A percentile compares a stretch with the other conserved stretches of the same genome.
These are phyloP conservation scores for Boletus barrowsii DNA, from an alignment of 768 basidiomycete genomes.

Conservation along the genomic window DNA sequence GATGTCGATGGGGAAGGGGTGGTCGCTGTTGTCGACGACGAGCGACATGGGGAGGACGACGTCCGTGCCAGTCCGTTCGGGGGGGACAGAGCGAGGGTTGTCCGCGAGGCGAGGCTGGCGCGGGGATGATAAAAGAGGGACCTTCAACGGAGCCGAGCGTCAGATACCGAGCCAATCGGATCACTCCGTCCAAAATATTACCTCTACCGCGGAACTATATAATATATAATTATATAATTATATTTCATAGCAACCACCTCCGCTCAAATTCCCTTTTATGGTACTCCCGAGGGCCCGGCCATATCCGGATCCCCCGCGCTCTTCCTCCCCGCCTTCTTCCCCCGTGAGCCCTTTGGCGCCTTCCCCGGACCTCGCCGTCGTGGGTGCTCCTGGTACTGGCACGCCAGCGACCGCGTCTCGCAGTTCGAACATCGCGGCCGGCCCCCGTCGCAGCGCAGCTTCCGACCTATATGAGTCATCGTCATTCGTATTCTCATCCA, in stretches of 20 bases:
- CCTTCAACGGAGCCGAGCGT: constrained; percentile 43
- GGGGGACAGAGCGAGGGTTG: constrained; percentile 44
- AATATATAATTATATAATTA: constrained; percentile 24
- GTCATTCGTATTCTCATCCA: background rate
- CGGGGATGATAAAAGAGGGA: constrained; percentile 58
- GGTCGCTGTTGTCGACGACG: constrained; percentile 62
- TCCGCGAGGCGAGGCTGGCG: constrained; percentile 61
- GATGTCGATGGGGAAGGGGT: constrained; percentile 45
- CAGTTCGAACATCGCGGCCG: constrained; percentile 67
- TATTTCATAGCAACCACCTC: constrained; percentile 15
- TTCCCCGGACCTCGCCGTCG: constrained; percentile 74
- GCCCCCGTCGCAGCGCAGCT: constrained; percentile 70
- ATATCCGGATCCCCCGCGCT: constrained; percentile 22
- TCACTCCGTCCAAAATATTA: constrained; percentile 23
- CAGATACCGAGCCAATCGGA: constrained; percentile 66
- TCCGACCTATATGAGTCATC: constrained; percentile 49
- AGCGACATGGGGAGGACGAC: constrained; percentile 35
- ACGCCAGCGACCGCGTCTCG: constrained; percentile 46
- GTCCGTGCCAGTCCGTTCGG: constrained; percentile 49
- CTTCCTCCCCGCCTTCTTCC: constrained; percentile 38
- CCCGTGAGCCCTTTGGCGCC: constrained; percentile 57
- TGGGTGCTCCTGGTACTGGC: constrained; percentile 50
- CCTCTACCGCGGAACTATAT: constrained; percentile 29
- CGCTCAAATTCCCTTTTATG: constrained; percentile 22
- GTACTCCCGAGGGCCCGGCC: constrained; percentile 25